These are phyloP conservation scores for Colletotrichum graminicola DNA, from an alignment of 2,329 filamentous ascomycete genomes.

Conservation along the genomic window DNA sequence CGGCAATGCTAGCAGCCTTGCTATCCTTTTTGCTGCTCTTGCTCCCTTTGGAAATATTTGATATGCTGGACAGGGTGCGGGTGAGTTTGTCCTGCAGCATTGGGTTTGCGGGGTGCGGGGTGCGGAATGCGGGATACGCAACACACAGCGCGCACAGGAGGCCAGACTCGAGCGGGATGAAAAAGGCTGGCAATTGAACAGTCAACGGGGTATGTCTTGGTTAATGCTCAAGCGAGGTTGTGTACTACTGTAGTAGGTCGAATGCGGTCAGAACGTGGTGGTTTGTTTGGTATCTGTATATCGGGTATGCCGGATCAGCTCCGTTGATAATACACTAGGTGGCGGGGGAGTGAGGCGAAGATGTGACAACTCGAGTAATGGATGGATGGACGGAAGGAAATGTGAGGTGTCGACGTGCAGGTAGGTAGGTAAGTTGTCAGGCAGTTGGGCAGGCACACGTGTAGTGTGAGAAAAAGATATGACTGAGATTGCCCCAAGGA, in stretches of 20 bases:
- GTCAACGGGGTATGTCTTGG: background rate
- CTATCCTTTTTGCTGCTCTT: constrained; percentile 25
- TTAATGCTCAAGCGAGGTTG: background rate
- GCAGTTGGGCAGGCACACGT: background rate
- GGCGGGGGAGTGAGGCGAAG: background rate
- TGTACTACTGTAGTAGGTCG: background rate
- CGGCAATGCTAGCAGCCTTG: constrained; percentile 29
- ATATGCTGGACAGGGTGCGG: constrained; percentile 28
- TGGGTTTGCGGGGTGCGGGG: constrained; percentile 22
- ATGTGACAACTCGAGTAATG: constrained; percentile 32
- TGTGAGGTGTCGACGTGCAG: background rate
- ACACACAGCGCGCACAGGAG: constrained; percentile 6
- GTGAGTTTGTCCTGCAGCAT: constrained; percentile 30
- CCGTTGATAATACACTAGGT: constrained; percentile 12
- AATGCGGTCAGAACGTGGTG: constrained; percentile 4
- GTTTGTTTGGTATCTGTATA: background rate
- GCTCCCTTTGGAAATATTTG: constrained; percentile 19
- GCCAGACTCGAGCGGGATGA: constrained; percentile 8
- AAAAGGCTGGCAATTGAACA: constrained; percentile 13
- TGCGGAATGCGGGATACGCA: constrained; percentile 12
- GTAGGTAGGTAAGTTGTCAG: too few species aligned
- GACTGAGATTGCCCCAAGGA: background rate
- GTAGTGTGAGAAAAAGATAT: background rate
- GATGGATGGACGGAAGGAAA: background rate
- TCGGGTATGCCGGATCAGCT: constrained; percentile 29